phyloP scores from a whole-genome alignment of 106 monocot genomes.

The Dendrobium catenatum region DNA sequence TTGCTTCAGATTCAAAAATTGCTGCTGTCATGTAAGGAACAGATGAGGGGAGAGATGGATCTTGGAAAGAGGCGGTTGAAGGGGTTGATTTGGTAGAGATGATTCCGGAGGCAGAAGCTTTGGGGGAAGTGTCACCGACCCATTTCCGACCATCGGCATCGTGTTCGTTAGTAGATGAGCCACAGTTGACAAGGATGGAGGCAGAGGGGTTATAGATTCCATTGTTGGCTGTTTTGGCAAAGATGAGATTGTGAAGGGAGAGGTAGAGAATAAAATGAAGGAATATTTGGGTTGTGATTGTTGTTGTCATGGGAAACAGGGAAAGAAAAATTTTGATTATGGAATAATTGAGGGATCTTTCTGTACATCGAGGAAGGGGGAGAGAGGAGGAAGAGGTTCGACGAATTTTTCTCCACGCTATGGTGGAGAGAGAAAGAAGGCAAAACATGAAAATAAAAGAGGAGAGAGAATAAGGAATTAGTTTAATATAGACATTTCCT shows the following conservation, averaged over 20 bases:
- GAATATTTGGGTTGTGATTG: background rate
- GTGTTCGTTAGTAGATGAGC: conserved; percentile 22
- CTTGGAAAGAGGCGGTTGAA: conserved; percentile 47
- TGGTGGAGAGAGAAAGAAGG: no score
- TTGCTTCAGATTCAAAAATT: conserved; percentile 44
- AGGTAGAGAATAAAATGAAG: background rate
- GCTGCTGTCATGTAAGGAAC: conserved; percentile 83
- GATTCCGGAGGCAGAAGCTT: background rate
- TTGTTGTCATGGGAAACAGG: background rate
- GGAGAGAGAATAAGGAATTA: no score
- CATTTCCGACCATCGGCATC: conserved; percentile 46
- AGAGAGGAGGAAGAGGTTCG: no score
- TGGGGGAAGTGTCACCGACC: conserved; percentile 17
- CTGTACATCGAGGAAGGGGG: no score
- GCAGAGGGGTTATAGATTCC: conserved; percentile 15
- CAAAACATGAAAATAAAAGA: no score
- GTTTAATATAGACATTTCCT: no score
- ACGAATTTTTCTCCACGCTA: no score
- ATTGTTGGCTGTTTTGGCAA: background rate
- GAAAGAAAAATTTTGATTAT: no score
- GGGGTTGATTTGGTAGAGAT: conserved; percentile 29
- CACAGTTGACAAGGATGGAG: conserved; percentile 53
- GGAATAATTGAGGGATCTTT: no score
- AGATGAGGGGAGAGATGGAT: conserved; percentile 71
- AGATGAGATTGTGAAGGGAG: background rate